Evolutionary conservation across 768 basidiomycete genomes (phyloP), one percentile per base, ranked within the genome.

Genomic region (Sutorius australiensis): DNA sequence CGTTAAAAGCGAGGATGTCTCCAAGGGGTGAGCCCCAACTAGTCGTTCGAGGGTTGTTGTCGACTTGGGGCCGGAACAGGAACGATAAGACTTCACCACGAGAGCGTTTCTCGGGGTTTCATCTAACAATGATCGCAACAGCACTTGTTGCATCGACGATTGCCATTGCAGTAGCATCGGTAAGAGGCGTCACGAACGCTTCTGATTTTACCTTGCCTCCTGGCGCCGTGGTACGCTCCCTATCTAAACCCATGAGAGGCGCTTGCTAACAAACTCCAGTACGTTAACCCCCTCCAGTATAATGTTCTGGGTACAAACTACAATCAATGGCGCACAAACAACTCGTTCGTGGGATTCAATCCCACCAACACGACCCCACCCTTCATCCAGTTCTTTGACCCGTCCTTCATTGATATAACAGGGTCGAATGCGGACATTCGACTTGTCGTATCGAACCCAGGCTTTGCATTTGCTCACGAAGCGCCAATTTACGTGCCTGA

Each of bases 381-480:
- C 6, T 80, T 85, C 61, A 85, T 89, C 68, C 80, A 82, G 57
- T 65, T 77, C 27, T 79, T 77, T 61, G 74, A 82, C 58, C 64
- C 68, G 3, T 67, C 68, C n/a, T 89, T 91, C 68, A 69, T 85
- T 40, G 51, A 65, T 7, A 72, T 89, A 50, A 76, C 89, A 1
- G 89, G 87, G 1, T 56, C 67, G 5, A 69, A 72, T 24, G 81
- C 88, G 6, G 77, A 77, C 0, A 77, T 91, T 45, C 76, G 78
- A 4, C 66, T 79, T 53, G 79, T 92, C 43, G 81, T 82, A 0
- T 77, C 78, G 8, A 80, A 82, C 53, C 76, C 77, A 3, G 79
- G 76, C 4, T 84, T 83, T 65, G 84, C 84, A 3, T 82, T 89
- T 56, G 88, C 87, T 16, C 89, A 92, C 62, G 90, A 92, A 69